Evolutionary conservation across 1,284 basidiomycete genomes (phyloP).

Genomic region (Ustilago trichophora): DNA sequence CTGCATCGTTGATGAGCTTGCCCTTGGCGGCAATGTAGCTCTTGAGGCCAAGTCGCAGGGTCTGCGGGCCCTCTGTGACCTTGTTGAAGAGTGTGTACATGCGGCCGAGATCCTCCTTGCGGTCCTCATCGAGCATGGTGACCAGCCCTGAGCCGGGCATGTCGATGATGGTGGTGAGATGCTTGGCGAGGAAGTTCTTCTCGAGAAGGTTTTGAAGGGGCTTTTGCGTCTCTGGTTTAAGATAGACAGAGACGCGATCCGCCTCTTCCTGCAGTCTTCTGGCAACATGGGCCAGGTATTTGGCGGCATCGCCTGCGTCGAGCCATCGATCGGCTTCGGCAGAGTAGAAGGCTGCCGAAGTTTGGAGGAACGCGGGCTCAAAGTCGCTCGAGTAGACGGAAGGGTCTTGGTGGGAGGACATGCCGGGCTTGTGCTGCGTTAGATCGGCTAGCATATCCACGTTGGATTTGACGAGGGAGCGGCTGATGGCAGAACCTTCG

Average conservation of each 20-base stretch:
- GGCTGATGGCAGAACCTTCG: slow-evolving; percentile 88
- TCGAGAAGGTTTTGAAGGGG: slow-evolving; percentile 81
- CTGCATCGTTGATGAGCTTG: slow-evolving; percentile 78
- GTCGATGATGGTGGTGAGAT: slow-evolving; percentile 78
- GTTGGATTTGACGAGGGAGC: slow-evolving; percentile 85
- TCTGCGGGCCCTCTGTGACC: slow-evolving; percentile 73
- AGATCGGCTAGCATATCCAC: slow-evolving; percentile 85
- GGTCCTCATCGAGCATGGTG: slow-evolving; percentile 84
- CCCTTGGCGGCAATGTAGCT: slow-evolving; percentile 81
- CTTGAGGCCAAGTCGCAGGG: slow-evolving; percentile 77
- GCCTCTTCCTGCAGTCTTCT: slow-evolving; percentile 84
- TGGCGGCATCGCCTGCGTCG: slow-evolving; percentile 79
- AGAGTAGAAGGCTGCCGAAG: slow-evolving; percentile 83
- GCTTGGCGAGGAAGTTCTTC: slow-evolving; percentile 78
- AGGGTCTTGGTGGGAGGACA: slow-evolving; percentile 30
- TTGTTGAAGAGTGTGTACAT: slow-evolving; percentile 81
- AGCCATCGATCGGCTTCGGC: slow-evolving; percentile 79
- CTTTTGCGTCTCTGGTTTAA: slow-evolving; percentile 78
- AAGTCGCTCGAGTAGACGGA: slow-evolving; percentile 86
- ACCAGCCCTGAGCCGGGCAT: slow-evolving; percentile 88
- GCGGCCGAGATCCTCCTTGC: slow-evolving; percentile 79
- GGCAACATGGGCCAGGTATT: slow-evolving; percentile 87
- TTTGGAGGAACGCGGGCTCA: slow-evolving; percentile 81
- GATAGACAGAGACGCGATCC: slow-evolving; percentile 86
- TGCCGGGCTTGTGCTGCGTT: slow-evolving; percentile 66